These are phyloP conservation scores for Trametes sanguinea DNA, from an alignment of 768 basidiomycete species.

Conservation along the genomic window DNA sequence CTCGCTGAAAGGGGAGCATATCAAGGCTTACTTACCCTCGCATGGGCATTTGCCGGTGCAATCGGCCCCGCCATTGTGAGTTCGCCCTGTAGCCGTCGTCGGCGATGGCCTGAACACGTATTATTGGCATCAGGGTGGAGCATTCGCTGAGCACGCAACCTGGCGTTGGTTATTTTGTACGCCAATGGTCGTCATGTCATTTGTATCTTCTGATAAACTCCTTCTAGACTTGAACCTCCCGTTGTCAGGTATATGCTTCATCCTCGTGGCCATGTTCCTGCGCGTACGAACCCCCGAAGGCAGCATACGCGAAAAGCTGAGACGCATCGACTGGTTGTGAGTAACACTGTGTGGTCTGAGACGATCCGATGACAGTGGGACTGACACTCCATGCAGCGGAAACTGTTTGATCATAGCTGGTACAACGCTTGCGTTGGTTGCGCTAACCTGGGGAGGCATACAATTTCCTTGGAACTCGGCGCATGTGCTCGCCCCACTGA, in stretches of 20 bases:
- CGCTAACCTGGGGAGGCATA: slow-evolving; percentile 45
- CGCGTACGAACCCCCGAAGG: slow-evolving; percentile 30
- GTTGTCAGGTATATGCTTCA: slow-evolving; percentile 13
- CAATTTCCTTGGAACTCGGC: slow-evolving; percentile 41
- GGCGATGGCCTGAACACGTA: neutral
- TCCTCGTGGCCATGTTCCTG: slow-evolving; percentile 11
- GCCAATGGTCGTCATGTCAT: neutral
- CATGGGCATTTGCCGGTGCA: slow-evolving; percentile 12
- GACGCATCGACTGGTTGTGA: slow-evolving; percentile 40
- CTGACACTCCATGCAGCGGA: slow-evolving; percentile 30
- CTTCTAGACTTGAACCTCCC: slow-evolving; percentile 39
- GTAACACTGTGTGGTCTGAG: slow-evolving; percentile 15
- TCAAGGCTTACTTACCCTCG: slow-evolving; percentile 15
- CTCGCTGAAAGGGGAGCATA: slow-evolving; percentile 37
- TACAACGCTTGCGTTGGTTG: slow-evolving; percentile 37
- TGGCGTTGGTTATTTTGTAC: slow-evolving; percentile 24
- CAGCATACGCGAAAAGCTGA: slow-evolving; percentile 31
- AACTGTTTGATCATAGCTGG: slow-evolving; percentile 38
- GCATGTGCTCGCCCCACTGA: slow-evolving; percentile 42
- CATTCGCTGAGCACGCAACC: slow-evolving; percentile 15
- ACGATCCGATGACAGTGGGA: neutral
- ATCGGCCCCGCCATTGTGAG: slow-evolving; percentile 31
- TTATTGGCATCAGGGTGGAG: slow-evolving; percentile 31
- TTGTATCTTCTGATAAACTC: neutral
- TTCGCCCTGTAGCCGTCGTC: neutral